Conservation (phyloP, 2,329 filamentous ascomycete species). For the Penicillium polonicum region DNA sequence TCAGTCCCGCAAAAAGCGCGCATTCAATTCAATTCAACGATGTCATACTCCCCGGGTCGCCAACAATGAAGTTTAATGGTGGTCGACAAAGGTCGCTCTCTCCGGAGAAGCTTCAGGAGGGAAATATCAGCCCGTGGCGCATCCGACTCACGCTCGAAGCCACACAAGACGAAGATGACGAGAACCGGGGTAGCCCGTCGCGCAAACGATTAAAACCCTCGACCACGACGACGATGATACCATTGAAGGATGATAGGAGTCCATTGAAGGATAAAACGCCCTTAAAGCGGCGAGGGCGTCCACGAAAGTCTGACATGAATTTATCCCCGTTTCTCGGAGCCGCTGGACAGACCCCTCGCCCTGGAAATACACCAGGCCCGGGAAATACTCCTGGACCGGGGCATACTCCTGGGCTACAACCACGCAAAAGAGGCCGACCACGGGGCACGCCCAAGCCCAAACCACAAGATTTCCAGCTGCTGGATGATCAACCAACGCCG, state of each 20-base stretch:
- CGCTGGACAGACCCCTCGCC: constrained; percentile 24
- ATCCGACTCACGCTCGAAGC: constrained; percentile 51
- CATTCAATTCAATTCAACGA: constrained; percentile 45
- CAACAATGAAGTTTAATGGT: constrained; percentile 33
- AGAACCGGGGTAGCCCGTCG: constrained; percentile 31
- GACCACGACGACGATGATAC: constrained; percentile 43
- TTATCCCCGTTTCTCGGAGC: constrained; percentile 37
- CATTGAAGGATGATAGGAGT: constrained; percentile 40
- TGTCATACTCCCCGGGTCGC: constrained; percentile 43
- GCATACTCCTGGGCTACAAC: constrained; percentile 26
- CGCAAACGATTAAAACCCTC: constrained; percentile 34
- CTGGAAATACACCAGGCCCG: constrained; percentile 30
- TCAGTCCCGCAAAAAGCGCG: constrained; percentile 38
- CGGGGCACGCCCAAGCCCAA: constrained; percentile 27
- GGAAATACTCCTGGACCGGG: constrained; percentile 30
- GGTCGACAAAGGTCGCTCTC: constrained; percentile 34
- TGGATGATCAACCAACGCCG: constrained; percentile 20
- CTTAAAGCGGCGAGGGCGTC: constrained; percentile 43
- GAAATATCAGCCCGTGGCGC: constrained; percentile 49
- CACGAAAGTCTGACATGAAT: constrained; percentile 44
- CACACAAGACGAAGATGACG: constrained; percentile 44
- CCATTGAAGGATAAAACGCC: constrained; percentile 37
- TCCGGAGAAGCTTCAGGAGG: constrained; percentile 41
- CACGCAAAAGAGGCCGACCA: constrained; percentile 39
- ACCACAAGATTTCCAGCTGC: constrained; percentile 16